A percentile compares a stretch with the other conserved stretches of the same genome.
Conservation (phyloP, 73 alveolate species). For the Paramecium sexaurelia region DNA sequence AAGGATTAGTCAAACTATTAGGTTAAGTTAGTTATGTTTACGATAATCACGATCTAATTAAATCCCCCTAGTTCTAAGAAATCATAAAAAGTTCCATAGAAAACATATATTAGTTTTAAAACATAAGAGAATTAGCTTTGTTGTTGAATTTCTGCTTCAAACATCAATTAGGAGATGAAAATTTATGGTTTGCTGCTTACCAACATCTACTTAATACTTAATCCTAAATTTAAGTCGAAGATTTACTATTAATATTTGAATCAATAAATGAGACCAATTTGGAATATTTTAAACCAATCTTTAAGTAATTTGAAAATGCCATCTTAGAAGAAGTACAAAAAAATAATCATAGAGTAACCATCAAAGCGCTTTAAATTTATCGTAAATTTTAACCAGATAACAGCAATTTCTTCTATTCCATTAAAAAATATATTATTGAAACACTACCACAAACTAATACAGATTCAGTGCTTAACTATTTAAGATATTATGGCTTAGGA, state of each 20-base stretch:
- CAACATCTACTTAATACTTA: not conserved
- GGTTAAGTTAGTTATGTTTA: conserved; percentile 33
- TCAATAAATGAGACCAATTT: not conserved
- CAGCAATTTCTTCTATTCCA: not conserved
- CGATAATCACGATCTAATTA: not conserved
- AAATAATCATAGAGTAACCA: not conserved
- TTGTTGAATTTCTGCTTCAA: not conserved
- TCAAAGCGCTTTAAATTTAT: not conserved
- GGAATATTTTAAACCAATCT: not conserved
- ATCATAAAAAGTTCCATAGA: not conserved
- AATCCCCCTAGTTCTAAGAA: not conserved
- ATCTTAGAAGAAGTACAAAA: not conserved
- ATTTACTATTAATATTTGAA: not conserved
- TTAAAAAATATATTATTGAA: not conserved
- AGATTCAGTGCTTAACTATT: not conserved
- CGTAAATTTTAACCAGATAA: not conserved
- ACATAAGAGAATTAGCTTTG: conserved; percentile 5
- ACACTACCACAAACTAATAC: not conserved
- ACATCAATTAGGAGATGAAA: not conserved
- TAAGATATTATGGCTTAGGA: conserved; percentile 6
- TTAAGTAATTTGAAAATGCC: not conserved
- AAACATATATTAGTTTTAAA: not conserved
- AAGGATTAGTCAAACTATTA: not conserved
- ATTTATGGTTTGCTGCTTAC: conserved; percentile 8
- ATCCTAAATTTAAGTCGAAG: not conserved